Evolutionary conservation across 495 filamentous ascomycete genomes (phyloP), one percentile per base, ranked within the genome.

Genomic region (Trichoderma gamsii): DNA sequence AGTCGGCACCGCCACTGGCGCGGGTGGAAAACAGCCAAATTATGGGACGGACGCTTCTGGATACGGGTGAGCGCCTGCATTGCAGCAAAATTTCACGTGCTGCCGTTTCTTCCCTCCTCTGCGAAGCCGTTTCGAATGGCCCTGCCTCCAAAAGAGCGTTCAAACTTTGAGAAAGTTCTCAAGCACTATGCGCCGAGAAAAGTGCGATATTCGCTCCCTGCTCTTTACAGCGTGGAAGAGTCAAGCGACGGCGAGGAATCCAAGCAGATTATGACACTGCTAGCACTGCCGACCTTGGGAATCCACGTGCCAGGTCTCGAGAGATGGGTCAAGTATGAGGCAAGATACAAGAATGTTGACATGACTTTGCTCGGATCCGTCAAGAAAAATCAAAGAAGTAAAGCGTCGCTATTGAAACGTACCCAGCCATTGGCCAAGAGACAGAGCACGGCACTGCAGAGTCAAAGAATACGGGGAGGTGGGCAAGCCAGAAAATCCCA

Each of bases 11-110:
- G 49, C n/a, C 23, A 41, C 5, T 64, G 65, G 63, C 69, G 7
- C n/a, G 41, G 73, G 4, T 76, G 77, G 79, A 74, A 71, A n/a
- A 41, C 68, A 0, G 87, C 83, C 83, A 70, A 71, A 3, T 79
- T 95, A 0, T 97, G 87, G 85, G 94, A 98, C 74, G 85, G 89
- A 12, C 85, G 94, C 11, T 97, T 84, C 79, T 98, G 94, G 94
- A 78, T 96, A 44, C 84, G 87, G 4, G 51, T 92, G 13, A 70
- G 73, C 18, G 80, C 83, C 69, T 74, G 72, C 18, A 70, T 81
- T 0, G 72, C 74, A 2, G 71, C 71, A 67, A 66, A 72, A 3
- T 29, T 89, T 1, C 61, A 77, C 13, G 68, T 90, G 25, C 81
- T 82, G 6, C 85, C 87, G 2, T 82, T 88, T 68, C 74, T 80